Evolutionary conservation across 2,329 filamentous ascomycete species (phyloP).

Genomic region (Cladorrhinum sp.): DNA sequence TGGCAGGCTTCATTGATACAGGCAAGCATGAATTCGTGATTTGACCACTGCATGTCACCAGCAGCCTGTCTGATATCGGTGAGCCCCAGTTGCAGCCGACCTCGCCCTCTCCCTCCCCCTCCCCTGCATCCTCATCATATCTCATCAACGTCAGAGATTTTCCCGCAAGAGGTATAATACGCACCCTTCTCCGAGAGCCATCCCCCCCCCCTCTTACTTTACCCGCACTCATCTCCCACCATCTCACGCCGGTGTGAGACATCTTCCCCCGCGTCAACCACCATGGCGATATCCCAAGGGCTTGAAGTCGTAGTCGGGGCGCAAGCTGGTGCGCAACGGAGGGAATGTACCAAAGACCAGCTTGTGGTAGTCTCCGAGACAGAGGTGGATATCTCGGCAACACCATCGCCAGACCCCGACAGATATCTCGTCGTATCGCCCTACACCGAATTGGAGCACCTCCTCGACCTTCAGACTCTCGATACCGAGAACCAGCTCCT

Average conservation of each 20-base stretch:
- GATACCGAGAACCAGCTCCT: slow-evolving; percentile 65
- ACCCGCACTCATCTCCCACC: background rate
- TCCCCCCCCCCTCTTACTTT: background rate
- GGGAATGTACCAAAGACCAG: slow-evolving; percentile 26
- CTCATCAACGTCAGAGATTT: too few relatives aligned
- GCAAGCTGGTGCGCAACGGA: slow-evolving; percentile 9
- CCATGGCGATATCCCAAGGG: slow-evolving; percentile 20
- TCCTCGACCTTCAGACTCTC: slow-evolving; percentile 68
- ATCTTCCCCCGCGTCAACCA: background rate
- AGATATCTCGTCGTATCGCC: slow-evolving; percentile 66
- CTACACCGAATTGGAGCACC: slow-evolving; percentile 67
- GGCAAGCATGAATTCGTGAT: slow-evolving; percentile 23
- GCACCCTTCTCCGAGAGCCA: background rate
- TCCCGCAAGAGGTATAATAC: background rate
- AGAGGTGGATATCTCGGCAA: background rate
- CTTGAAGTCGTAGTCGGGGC: slow-evolving; percentile 14
- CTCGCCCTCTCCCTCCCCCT: slow-evolving; percentile 11
- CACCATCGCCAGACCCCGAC: slow-evolving; percentile 12
- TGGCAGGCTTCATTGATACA: background rate
- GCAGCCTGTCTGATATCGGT: slow-evolving; percentile 8
- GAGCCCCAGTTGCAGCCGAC: slow-evolving; percentile 11
- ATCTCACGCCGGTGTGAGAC: background rate
- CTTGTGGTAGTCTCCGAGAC: slow-evolving; percentile 29
- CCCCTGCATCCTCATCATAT: background rate
- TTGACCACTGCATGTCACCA: slow-evolving; percentile 24